Percentiles rank a stretch among this genome's conserved stretches.
phyloP scores from a whole-genome alignment of 2,329 filamentous ascomycete species.

The Lachnellula arida region DNA sequence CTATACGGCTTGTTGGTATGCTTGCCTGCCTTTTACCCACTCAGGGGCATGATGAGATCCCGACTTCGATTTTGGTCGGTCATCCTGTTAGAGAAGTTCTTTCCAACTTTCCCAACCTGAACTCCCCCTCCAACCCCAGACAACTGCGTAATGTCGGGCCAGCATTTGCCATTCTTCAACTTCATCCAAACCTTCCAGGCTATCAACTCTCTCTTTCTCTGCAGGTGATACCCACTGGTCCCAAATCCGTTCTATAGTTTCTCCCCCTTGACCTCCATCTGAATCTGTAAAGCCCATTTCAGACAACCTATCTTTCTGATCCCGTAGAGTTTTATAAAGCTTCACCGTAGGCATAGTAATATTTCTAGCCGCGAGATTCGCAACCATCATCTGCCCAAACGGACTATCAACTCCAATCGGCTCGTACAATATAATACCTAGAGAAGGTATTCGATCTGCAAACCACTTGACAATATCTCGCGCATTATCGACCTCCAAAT shows the following conservation, averaged over 20 bases:
- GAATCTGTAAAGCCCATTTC: slow-evolving; percentile 58
- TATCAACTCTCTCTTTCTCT: slow-evolving; percentile 76
- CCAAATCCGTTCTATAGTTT: slow-evolving; percentile 68
- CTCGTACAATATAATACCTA: slow-evolving; percentile 77
- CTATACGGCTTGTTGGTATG: too few relatives aligned
- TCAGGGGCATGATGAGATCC: not conserved
- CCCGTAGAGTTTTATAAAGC: slow-evolving; percentile 60
- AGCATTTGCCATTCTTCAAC: slow-evolving; percentile 90
- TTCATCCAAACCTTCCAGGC: slow-evolving; percentile 85
- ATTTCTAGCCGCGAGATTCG: slow-evolving; percentile 76
- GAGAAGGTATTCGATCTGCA: slow-evolving; percentile 41
- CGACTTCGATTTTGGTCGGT: not conserved
- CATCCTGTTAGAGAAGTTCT: not conserved
- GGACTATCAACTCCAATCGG: slow-evolving; percentile 78
- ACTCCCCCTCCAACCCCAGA: slow-evolving; percentile 68
- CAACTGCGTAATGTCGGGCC: slow-evolving; percentile 82
- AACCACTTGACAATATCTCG: slow-evolving; percentile 62
- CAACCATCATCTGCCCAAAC: slow-evolving; percentile 89
- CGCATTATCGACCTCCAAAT: slow-evolving; percentile 65
- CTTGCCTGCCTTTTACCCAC: too few relatives aligned
- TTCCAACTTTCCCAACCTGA: slow-evolving; percentile 17
- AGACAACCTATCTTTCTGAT: slow-evolving; percentile 64
- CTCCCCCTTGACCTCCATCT: slow-evolving; percentile 44
- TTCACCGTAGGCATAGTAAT: slow-evolving; percentile 82
- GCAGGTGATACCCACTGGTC: slow-evolving; percentile 62